Evolutionary conservation across 768 basidiomycete genomes (phyloP), one percentile per base, ranked within the genome.

Genomic region (Suillus clintonianus): DNA sequence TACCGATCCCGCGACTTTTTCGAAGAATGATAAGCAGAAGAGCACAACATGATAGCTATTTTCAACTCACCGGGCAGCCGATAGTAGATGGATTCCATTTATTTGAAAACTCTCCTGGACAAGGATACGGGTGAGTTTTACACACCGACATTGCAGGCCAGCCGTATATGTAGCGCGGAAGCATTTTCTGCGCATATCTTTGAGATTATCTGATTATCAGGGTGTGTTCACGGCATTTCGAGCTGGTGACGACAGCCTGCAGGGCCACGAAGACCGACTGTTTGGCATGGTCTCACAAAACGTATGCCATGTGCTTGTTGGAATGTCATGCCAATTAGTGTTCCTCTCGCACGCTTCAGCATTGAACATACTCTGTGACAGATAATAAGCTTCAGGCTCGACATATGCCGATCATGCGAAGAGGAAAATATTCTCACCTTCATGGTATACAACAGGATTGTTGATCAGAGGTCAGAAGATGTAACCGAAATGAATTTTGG

Each of bases 1-100:
- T 39, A 66, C 65, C 10, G 22, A 56, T 4, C 69, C 63, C 24
- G 65, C 27, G 15, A 51, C 73, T 71, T 34, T 34, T 62, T 14
- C 37, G 15, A 13, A 17, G 17, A 24, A 41, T 41, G 1, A 57
- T 57, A 27, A 57, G 41, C 24, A 13, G 24, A 57, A 41, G 56
- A 57, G 27, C 14, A 27, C 5, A 19, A 19, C 4, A 39, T 11
- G 27, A 27, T 57, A 19, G 17, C 24, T 11, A 30, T 15, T 57
- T 37, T 41, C 24, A 57, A 57, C 56, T 57, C 17, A 57, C 56
- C 9, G 17, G 3, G 10, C 24, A 56, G 55, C 27, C 10, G 36
- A 37, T 36, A 0, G 8, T 10, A 5, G 8, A 24, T 15, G 53
- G 4, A 0, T 24, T 14, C 9, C 54, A 56, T 47, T 30, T 57